Evolutionary conservation across 768 basidiomycete genomes (phyloP), one percentile per base, ranked within the genome.

Genomic region (Pleurotus pulmonarius): DNA sequence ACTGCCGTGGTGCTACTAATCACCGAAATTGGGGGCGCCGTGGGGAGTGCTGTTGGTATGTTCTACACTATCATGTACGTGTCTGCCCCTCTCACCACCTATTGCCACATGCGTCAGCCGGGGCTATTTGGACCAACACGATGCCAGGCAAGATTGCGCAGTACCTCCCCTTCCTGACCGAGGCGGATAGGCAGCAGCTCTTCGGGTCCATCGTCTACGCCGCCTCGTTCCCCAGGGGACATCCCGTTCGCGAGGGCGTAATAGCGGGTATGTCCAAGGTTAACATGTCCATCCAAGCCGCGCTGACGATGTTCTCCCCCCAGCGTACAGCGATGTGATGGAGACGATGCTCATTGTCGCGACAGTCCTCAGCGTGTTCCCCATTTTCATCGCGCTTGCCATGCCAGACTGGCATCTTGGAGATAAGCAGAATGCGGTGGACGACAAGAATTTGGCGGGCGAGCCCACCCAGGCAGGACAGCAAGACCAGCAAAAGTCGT

Each of bases 401-500:
- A 84, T 88, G 74, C 81, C 82, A 12, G 73, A 89, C 63, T 86
- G 83, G 77, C 77, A 81, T 58, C 82, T 93, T 49, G 83, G 84
- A 13, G 82, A 88, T 61, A 73, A 71, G 41, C 89, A 91, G 69
- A 91, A 90, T 65, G 86, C 87, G 0, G 78, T 87, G 13, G 87
- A 90, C n/a, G 62, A 71, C 38, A 60, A 63, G 3, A 64, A 70
- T 57, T 64, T 74, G 18, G 57, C 65, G 1, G 73, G 73, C 11
- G 66, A 69, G 47, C 49, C 53, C 29, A 59, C 61, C 1, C 60
- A 49, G 65, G 24, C 12, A 22, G 54, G 41, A 2, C n/a, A 16
- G 11, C n/a, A 44, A 15, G 41, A 44, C 16, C n/a, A 44, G 41
- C 41, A 44, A 22, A 44, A 9, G 20, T 44, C 41, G 4, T 44